Conservation (phyloP, 2,329 filamentous ascomycete genomes). For the Paecilomyces dactylethromorphus region DNA sequence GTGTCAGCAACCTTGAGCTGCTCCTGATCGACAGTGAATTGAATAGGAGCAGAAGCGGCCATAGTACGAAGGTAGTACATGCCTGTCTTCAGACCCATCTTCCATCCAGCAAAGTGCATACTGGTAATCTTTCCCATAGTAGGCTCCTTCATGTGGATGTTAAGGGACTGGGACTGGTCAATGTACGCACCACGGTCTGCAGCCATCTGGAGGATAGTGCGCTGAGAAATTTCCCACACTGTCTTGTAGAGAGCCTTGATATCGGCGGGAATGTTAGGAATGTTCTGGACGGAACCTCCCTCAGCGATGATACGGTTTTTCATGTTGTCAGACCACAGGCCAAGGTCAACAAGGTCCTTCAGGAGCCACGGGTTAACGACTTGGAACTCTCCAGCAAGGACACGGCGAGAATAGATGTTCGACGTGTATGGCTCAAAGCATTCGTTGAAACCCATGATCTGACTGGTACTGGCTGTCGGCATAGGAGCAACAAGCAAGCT, state of each 20-base stretch:
- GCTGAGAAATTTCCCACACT: constrained; percentile 98
- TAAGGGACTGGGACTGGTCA: constrained; percentile 96
- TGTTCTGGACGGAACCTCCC: constrained; percentile 90
- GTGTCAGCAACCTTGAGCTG: constrained; percentile 82
- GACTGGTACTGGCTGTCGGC: constrained; percentile 94
- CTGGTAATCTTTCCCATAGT: constrained; percentile 99
- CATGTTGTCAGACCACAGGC: constrained; percentile 98
- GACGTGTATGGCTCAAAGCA: constrained; percentile 99
- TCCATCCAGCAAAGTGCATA: constrained; percentile 99
- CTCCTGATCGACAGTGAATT: constrained; percentile 98
- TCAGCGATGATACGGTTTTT: constrained; percentile 99
- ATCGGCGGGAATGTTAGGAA: constrained; percentile 91
- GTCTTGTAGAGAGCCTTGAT: constrained; percentile 99
- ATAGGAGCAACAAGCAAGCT: constrained; percentile 91
- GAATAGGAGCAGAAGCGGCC: constrained; percentile 92
- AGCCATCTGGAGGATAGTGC: constrained; percentile 93
- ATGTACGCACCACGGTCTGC: constrained; percentile 98
- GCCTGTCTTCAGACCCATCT: constrained; percentile 97
- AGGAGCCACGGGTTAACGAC: constrained; percentile 98
- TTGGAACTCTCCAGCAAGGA: constrained; percentile 97
- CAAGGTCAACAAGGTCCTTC: constrained; percentile 96
- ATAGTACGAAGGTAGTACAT: constrained; percentile 99
- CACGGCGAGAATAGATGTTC: constrained; percentile 98
- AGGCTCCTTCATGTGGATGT: constrained; percentile 98
- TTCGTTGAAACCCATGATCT: constrained; percentile 98